These are phyloP conservation scores for Cadophora sp. DNA, from an alignment of 2,329 filamentous ascomycete species.

Conservation along the genomic window DNA sequence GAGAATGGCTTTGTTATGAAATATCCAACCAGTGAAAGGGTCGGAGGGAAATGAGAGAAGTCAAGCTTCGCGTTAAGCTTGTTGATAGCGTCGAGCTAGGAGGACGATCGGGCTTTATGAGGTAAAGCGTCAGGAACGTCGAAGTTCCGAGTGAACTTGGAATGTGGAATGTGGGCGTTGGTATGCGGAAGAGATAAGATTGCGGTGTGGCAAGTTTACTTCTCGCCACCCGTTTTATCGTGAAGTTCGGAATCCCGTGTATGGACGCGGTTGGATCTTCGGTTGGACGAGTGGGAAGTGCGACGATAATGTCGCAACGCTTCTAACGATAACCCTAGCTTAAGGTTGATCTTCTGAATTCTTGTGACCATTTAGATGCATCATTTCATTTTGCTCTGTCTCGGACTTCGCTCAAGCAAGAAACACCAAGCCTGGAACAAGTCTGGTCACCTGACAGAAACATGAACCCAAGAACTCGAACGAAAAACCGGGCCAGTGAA, in stretches of 20 bases:
- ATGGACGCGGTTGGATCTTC: background rate
- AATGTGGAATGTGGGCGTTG: background rate
- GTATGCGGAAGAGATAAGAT: constrained; percentile 3
- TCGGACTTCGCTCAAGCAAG: background rate
- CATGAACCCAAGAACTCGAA: background rate
- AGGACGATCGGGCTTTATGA: background rate
- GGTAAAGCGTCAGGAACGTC: constrained; percentile 16
- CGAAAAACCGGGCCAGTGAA: background rate
- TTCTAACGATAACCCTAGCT: too few relatives aligned
- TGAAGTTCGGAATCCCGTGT: background rate
- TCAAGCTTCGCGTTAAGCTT: constrained; percentile 22
- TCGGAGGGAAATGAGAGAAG: constrained; percentile 10
- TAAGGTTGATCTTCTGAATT: too few relatives aligned
- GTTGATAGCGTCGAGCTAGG: constrained; percentile 19
- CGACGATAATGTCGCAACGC: too few relatives aligned
- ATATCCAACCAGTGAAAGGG: background rate
- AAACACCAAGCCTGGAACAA: background rate
- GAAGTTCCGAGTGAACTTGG: background rate
- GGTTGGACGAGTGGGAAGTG: too few relatives aligned
- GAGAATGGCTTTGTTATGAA: constrained; percentile 6
- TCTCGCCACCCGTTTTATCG: background rate
- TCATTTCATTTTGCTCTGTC: background rate
- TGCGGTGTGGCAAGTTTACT: constrained; percentile 9
- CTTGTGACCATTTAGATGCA: background rate
- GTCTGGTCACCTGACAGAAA: background rate